Evolutionary conservation across 257 asterid genomes (phyloP), one percentile per base, ranked within the genome.

Genomic region (Penstemon davidsonii): DNA sequence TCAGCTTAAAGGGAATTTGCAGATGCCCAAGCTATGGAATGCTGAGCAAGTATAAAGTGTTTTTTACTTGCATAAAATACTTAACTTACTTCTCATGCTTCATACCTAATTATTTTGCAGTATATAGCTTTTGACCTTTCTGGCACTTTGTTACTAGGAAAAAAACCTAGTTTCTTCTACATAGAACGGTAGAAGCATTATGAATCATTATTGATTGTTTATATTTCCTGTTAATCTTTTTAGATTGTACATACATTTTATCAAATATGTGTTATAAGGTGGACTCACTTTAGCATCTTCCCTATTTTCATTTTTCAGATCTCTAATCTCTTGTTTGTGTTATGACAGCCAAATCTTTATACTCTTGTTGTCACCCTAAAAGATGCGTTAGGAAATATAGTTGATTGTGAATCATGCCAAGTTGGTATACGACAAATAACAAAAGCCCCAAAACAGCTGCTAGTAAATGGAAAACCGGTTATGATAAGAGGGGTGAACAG

Each of bases 361-460:
- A 87, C 96, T 69, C 91, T 94, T 77, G 92, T 88, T 67, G 71
- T 94, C 79, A 83, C 91, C 79, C 94, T 94, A 71, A 94, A 88
- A 81, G 99, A 91, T 78, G 80, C 85, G 42, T 85, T 91, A 0
- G 97, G 97, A 56, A 68, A 82, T 64, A 39, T 86, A 70, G 68
- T 94, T 67, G 97, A 94, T 70, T 90, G 97, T 49, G 99, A 88
- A 73, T 94, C 99, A 63, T 87, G 92, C 84, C 99, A 87, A 83
- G 86, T 94, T 69, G 99, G 99, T 46, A 77, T 94, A 67, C 83
- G 96, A 10, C 77, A 87, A 79, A 86, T 91, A 84, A 50, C 89
- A 43, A 88, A 82, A 78, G 95, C 96, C 71, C 86, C 95, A 54
- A 94, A 94, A 74, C 96, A 94, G 80, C 80, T 94, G 72, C 96